Conservation (phyloP, 192 early-diverging fungal genomes). For the Chytriomyces confervae region DNA sequence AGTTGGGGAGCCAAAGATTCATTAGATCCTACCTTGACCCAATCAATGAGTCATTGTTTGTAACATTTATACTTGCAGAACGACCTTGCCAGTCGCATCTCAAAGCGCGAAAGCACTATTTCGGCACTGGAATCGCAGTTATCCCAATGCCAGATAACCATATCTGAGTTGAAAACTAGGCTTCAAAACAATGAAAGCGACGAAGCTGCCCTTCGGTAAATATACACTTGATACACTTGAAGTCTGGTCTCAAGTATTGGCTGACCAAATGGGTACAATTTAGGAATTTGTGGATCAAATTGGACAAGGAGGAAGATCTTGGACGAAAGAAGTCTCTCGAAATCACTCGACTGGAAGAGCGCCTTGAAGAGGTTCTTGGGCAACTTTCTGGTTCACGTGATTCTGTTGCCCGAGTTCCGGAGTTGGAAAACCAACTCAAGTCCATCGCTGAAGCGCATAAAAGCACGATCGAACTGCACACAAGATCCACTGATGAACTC, state of each 20-base stretch:
- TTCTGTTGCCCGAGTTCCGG: neutral
- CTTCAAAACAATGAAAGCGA: conserved; percentile 18
- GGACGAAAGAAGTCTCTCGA: conserved; percentile 33
- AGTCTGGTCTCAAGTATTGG: neutral
- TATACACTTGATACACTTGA: neutral
- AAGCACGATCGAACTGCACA: neutral
- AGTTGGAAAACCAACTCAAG: neutral
- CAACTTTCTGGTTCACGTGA: conserved; percentile 27
- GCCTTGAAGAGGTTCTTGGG: conserved; percentile 14
- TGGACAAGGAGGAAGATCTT: conserved; percentile 22
- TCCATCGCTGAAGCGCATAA: neutral
- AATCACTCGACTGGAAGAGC: conserved; percentile 26
- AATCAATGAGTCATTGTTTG: no score
- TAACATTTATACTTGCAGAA: no score
- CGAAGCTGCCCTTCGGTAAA: conserved; percentile 16
- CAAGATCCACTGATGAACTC: neutral
- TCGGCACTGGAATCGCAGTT: conserved; percentile 15
- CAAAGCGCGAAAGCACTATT: neutral
- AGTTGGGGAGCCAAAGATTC: neutral
- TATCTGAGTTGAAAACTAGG: conserved; percentile 18
- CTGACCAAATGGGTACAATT: neutral
- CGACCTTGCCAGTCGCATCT: neutral
- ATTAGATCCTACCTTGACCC: no score
- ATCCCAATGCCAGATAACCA: neutral
- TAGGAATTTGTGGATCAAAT: conserved; percentile 29